These are phyloP conservation scores for Quillaja saponaria DNA, from an alignment of 306 rosid species.

Conservation along the genomic window DNA sequence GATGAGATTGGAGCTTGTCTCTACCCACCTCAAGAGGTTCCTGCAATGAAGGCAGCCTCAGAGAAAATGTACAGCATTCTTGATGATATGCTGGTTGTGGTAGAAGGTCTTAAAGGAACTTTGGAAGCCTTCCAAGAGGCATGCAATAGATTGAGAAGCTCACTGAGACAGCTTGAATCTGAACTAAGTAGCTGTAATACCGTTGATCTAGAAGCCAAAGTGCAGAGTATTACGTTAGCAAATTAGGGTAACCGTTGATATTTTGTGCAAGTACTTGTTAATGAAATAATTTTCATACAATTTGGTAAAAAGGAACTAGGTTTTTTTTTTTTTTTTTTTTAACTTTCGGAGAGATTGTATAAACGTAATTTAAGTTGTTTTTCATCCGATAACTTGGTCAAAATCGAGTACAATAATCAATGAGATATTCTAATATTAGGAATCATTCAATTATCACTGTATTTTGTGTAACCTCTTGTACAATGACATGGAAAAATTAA, in stretches of 20 bases:
- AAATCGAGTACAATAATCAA: neutral
- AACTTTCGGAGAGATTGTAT: neutral
- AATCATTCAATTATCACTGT: neutral
- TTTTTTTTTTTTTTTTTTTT: neutral
- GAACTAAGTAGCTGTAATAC: constrained; percentile 34
- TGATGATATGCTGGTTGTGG: constrained; percentile 50
- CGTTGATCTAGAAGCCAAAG: constrained; percentile 44
- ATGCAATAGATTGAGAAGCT: constrained; percentile 53
- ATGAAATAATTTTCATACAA: too few species aligned
- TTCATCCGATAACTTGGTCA: neutral
- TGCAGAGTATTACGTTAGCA: constrained; percentile 50
- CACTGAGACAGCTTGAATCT: constrained; percentile 48
- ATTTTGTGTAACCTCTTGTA: constrained; percentile 11
- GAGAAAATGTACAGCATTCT: constrained; percentile 57
- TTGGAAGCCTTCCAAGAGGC: constrained; percentile 58
- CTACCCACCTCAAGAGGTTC: constrained; percentile 87
- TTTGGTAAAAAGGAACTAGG: neutral
- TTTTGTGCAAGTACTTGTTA: neutral
- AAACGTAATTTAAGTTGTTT: neutral
- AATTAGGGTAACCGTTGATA: constrained; percentile 29
- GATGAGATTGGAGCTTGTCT: constrained; percentile 93
- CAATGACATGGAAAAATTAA: constrained; percentile 15
- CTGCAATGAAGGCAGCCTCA: constrained; percentile 43
- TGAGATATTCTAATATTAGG: neutral
- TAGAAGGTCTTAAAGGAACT: constrained; percentile 50